These are phyloP conservation scores for Brassica nigra DNA, from an alignment of 345 rosid species.

Conservation along the genomic window DNA sequence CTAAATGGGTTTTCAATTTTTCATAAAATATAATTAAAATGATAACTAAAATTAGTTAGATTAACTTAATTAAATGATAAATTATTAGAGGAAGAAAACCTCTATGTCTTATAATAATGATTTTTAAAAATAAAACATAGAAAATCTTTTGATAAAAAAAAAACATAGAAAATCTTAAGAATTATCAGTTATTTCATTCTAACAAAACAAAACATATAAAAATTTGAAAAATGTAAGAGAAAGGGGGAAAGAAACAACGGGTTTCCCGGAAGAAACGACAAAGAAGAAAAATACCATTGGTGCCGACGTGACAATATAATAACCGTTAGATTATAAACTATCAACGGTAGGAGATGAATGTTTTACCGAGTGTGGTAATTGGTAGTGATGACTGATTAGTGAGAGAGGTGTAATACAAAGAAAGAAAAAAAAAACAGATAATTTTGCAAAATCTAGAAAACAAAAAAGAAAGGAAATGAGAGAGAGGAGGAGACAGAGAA, in stretches of 20 bases:
- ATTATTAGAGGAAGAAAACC: neutral
- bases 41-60: neutral
- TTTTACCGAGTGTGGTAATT: neutral
- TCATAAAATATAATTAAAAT: neutral
- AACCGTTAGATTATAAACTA: slow-evolving; percentile 44
- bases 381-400: neutral
- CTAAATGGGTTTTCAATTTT: neutral
- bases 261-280: slow-evolving; percentile 55
- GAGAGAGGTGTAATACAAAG: neutral
- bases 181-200: slow-evolving; percentile 2
- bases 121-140: too few species aligned
- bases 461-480: slow-evolving; percentile 34
- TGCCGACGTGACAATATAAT: slow-evolving; percentile 29
- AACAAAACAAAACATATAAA: neutral
- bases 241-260: slow-evolving; percentile 22
- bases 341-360: slow-evolving; percentile 19
- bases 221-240: neutral
- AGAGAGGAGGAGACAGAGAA: slow-evolving; percentile 46
- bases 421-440: neutral
- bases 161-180: neutral
- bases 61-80: neutral
- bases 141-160: neutral
- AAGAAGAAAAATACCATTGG: slow-evolving; percentile 12
- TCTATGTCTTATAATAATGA: neutral
- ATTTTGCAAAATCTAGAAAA: slow-evolving; percentile 32